These are phyloP conservation scores for Rhizophagus sp. DNA, from an alignment of 192 early-diverging fungal genomes.

Conservation along the genomic window DNA sequence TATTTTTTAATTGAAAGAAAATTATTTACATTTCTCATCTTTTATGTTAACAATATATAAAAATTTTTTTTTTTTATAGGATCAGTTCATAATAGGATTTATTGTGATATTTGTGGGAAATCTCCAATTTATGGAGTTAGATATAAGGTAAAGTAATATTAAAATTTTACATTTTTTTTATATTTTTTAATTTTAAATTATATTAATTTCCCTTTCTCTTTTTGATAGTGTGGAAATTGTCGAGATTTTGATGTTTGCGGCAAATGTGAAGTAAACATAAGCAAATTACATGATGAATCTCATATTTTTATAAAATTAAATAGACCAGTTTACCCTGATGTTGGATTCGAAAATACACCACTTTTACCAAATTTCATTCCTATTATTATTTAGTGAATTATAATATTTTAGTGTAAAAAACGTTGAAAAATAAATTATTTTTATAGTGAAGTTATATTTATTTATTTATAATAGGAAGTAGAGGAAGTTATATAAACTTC, in stretches of 20 bases:
- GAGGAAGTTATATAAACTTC: too few species aligned
- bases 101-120: background rate
- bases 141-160: background rate
- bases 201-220: background rate
- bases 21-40: background rate
- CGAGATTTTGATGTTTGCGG: background rate
- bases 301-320: background rate
- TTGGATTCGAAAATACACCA: background rate
- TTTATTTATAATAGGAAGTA: too few species aligned
- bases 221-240: background rate
- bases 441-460: too few species aligned
- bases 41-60: background rate
- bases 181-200: too few species aligned
- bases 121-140: background rate
- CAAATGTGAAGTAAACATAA: background rate
- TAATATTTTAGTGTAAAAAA: too few species aligned
- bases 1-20: background rate
- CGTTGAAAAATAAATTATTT: too few species aligned
- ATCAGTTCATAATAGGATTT: background rate
- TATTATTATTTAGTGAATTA: background rate
- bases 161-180: too few species aligned
- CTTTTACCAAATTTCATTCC: background rate
- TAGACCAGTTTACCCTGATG: background rate
- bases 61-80: background rate
- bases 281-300: background rate